phyloP scores from a whole-genome alignment of 306 rosid genomes.

The Malus fusca region DNA sequence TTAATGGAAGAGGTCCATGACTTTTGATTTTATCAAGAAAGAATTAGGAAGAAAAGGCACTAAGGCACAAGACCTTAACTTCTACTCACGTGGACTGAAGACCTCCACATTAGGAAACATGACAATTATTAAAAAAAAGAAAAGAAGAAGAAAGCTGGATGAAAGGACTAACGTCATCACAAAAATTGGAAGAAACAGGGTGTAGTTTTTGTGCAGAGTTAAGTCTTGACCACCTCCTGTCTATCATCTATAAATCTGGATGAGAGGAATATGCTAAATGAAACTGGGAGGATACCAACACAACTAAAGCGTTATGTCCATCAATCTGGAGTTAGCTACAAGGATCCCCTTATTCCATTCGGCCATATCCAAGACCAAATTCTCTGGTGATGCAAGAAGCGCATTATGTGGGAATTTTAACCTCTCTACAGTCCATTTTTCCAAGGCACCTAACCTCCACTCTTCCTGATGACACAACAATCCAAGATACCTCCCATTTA shows the following conservation, averaged over 20 bases:
- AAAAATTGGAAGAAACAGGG: background rate
- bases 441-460: background rate
- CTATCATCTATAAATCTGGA: background rate
- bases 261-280: background rate
- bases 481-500: background rate
- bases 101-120: background rate
- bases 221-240: background rate
- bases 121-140: background rate
- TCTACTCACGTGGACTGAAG: background rate
- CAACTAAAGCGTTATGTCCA: background rate
- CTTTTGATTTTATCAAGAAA: background rate
- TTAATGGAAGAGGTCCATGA: background rate
- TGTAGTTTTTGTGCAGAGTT: background rate
- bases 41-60: background rate
- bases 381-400: background rate
- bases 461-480: background rate
- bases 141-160: background rate
- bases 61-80: background rate
- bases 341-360: background rate
- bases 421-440: background rate
- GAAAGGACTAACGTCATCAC: background rate
- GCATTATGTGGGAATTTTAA: background rate
- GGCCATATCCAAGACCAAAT: background rate
- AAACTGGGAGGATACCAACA: background rate
- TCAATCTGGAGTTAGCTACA: background rate